Percentiles rank a stretch among this genome's conserved stretches.
These are phyloP conservation scores for Dendrocalamus sinicus DNA, from an alignment of 176 grass and related monocot genomes.

Conservation along the genomic window DNA sequence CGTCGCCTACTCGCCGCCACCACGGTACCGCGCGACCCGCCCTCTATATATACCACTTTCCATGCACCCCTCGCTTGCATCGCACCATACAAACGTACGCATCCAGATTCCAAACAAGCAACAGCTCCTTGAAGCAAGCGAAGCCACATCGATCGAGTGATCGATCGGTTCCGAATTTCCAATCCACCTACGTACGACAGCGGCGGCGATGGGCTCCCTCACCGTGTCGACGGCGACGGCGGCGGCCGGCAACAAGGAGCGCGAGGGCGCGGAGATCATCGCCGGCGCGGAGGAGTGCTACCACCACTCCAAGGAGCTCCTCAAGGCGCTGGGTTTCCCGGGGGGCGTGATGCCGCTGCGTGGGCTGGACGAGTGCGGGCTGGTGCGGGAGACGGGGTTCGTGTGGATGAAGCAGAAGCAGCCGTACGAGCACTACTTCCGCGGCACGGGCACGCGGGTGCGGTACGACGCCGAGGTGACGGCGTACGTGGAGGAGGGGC, in stretches of 20 bases:
- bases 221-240: conserved; percentile 24
- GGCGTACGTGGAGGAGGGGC: conserved; percentile 76
- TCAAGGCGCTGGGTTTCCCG: conserved; percentile 71
- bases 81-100: neutral
- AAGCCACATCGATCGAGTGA: neutral
- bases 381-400: conserved; percentile 80
- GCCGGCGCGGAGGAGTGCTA: conserved; percentile 75
- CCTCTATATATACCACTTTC: conserved; percentile 38
- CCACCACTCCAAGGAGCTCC: conserved; percentile 76
- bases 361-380: conserved; percentile 76
- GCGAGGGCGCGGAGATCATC: conserved; percentile 68
- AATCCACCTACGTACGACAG: neutral
- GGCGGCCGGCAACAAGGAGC: conserved; percentile 21
- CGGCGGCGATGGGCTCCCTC: conserved; percentile 59
- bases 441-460: conserved; percentile 60
- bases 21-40: neutral
- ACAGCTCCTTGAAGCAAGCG: neutral
- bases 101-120: neutral
- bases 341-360: conserved; percentile 82
- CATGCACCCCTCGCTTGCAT: neutral
- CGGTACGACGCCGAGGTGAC: conserved; percentile 86
- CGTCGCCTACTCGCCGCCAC: conserved; percentile 10
- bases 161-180: neutral
- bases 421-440: conserved; percentile 86
- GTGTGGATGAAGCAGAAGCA: conserved; percentile 91